Evolutionary conservation across 352 stramenopile species (phyloP).

Genomic region (Globisporangium middletonii): DNA sequence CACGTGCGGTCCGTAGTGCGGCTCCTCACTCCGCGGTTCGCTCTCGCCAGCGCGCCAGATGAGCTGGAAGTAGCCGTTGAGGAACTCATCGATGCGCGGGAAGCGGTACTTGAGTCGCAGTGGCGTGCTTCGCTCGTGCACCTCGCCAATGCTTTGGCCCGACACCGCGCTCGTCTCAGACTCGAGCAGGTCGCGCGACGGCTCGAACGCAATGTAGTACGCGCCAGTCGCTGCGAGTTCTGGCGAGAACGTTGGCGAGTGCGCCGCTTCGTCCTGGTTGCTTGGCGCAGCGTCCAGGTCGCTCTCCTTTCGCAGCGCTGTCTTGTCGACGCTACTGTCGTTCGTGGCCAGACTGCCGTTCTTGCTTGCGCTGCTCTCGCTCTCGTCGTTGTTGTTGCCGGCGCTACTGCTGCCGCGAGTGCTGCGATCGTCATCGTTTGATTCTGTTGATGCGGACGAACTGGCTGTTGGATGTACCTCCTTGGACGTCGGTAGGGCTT

Average conservation of each 20-base stretch:
- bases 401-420: not conserved
- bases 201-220: constrained; percentile 41
- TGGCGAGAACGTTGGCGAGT: not conserved
- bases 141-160: constrained; percentile 19
- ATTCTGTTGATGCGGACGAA: not conserved
- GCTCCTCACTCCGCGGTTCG: constrained; percentile 45
- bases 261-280: not conserved
- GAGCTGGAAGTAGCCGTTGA: constrained; percentile 62
- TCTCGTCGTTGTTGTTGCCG: not conserved
- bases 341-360: no score
- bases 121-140: constrained; percentile 30
- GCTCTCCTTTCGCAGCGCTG: no score
- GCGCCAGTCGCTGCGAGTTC: not conserved
- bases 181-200: constrained; percentile 31
- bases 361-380: not conserved
- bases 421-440: not conserved
- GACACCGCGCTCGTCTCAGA: constrained; percentile 3
- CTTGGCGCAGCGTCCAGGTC: no score
- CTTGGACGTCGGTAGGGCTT: not conserved
- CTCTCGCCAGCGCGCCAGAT: constrained; percentile 39
- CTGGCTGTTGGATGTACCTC: not conserved
- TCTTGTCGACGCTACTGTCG: no score
- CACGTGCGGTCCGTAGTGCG: constrained; percentile 37
- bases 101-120: constrained; percentile 45
- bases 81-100: constrained; percentile 28